Base-by-base conservation (phyloP, 257 asterid species). In the Gentiana dahurica region DNA sequence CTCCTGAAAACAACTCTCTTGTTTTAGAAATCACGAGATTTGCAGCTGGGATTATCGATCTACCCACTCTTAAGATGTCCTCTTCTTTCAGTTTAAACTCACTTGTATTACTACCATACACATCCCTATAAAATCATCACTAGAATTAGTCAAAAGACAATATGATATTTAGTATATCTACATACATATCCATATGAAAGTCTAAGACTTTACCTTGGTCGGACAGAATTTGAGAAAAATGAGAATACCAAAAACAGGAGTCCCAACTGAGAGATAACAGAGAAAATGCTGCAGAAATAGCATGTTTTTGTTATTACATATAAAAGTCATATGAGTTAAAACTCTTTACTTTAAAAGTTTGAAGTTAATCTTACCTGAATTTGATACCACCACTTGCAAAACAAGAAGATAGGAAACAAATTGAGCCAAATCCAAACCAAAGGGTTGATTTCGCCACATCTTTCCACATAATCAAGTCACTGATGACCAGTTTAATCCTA, bases 361-460 rank as follows among this genome's bases (percentile, higher is more conserved):
- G 60, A 52, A 56, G 34, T 15, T 9, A 39, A 47, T 51, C 75
- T 54, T 68, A 92, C 98, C 97, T 92, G 60, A 83, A 81, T 56
- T 62, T 71, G 51, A 85, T 71, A 7, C 93, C 90, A 61, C 45
- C 72, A 61, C 45, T 74, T 2, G 94, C 64, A 66, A 85, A 92
- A 66, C 88, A 83, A 64, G 97, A 88, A 61, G 95, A 92, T 65
- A 85, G 65, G 65, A 85, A 85, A 69, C 88, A 85, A 48, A 88
- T 74, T 11, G 91, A 76, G 4, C 98, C 97, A 35, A 92, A 77
- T 36, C 98, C 98, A 52, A 92, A 92, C 98, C 97, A 92, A 61
- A 88, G 94, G 81, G 95, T 92, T 49, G 98, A 88, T 64, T 81
- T 92, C 1, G 97, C 73, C 2, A 80, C 94, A 77, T 92, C 97